Evolutionary conservation across 495 filamentous ascomycete species (phyloP), one percentile per base, ranked within the genome.

Genomic region (Penicillium dipodomyicola): DNA sequence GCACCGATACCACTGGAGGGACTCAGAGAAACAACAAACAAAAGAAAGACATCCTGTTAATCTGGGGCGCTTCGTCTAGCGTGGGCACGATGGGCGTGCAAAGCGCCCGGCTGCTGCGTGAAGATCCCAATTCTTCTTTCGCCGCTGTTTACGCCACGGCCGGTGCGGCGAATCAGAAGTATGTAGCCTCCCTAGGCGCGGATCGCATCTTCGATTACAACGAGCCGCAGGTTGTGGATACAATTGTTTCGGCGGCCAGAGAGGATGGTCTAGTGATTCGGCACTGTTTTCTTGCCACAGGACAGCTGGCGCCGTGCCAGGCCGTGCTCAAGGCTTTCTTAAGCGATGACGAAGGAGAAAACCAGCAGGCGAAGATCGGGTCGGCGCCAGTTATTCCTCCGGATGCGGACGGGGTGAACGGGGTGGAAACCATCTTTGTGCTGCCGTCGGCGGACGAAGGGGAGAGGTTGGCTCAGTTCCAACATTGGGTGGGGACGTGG

Each of bases 1-100:
- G 19, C 27, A 15, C 52, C 20, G 49, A 56, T 49, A 49, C 17
- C 6, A 30, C n/a, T 10, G 29, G 22, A 39, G 37, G 30, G 11
- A 22, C 29, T 9, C 41, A 35, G 12, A 11, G 12, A 27, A 56
- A 41, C 7, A 54, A 59, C 1, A 55, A 19, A 11, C 20, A 54
- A 22, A 70, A 71, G 44, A 67, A 49, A 43, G 70, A 70, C 30
- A 70, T 70, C 4, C 61, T 69, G 3, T 50, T 82, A 5, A 65
- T 81, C 43, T 80, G 76, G 77, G 77, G 77, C n/a, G 79, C 67
- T 14, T 67, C 77, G 35, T 76, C 73, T 19, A 77, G 75, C 46
- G 71, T 81, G 5, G 79, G 77, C 4, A 72, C 60, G 1, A 68
- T 73, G 61, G 71, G 71, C 3, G 71, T 82, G 12, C 79, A 81